phyloP scores from a whole-genome alignment of 176 grass and related monocot species.

The Rhynchospora breviuscula region DNA sequence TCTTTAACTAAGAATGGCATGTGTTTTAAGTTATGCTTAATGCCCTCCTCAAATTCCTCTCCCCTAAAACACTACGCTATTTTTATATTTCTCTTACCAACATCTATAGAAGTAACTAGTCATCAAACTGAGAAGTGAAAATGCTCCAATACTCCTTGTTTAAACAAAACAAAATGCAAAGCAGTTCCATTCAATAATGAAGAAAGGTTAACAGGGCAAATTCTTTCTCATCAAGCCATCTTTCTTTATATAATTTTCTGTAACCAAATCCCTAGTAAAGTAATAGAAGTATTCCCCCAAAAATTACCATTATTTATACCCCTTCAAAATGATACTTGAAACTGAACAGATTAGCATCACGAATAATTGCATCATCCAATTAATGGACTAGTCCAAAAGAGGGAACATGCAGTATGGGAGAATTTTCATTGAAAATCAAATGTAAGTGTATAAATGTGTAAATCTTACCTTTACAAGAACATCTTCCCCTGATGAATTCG shows the following conservation, averaged over 20 bases:
- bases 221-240: neutral
- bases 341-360: neutral
- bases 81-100: neutral
- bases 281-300: neutral
- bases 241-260: neutral
- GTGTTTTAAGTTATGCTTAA: neutral
- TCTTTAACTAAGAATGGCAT: neutral
- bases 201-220: neutral
- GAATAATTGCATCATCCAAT: neutral
- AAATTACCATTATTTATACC: neutral
- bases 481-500: slow-evolving; percentile 73
- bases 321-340: neutral
- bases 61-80: neutral
- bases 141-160: neutral
- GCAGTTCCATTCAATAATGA: neutral
- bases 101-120: neutral
- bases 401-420: neutral
- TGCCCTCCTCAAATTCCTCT: neutral
- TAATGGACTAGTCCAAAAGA: neutral
- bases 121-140: neutral
- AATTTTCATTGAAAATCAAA: neutral
- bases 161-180: neutral
- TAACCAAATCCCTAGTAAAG: neutral
- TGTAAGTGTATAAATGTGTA: neutral
- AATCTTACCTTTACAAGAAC: slow-evolving; percentile 65